phyloP scores from a whole-genome alignment of 2,329 filamentous ascomycete genomes.

The Zarea fungicola region DNA sequence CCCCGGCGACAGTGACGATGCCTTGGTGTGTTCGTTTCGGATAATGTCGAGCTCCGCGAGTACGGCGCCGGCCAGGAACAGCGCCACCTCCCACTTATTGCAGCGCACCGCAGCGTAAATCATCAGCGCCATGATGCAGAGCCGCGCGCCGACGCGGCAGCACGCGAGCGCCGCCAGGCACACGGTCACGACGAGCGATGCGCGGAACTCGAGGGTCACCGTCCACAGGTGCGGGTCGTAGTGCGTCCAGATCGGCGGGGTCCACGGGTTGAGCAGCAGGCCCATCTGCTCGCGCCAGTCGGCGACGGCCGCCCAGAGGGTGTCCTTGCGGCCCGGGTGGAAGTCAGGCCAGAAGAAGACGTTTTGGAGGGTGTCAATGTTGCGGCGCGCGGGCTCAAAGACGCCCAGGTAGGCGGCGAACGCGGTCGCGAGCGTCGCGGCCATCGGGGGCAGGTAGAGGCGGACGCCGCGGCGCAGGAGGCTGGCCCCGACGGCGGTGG shows the following conservation, averaged over 20 bases:
- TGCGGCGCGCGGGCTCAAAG: conserved; percentile 1
- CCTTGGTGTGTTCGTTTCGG: neutral
- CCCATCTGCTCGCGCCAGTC: neutral
- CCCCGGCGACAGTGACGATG: neutral
- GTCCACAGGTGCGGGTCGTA: conserved; percentile 13
- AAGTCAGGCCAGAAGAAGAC: conserved; percentile 6
- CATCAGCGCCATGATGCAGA: conserved; percentile 1
- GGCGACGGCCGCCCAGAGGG: neutral
- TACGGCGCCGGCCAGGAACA: conserved; percentile 3
- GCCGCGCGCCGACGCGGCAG: neutral
- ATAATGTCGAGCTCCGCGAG: conserved; percentile 6
- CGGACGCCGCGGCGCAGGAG: conserved; percentile 1
- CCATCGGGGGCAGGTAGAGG: neutral
- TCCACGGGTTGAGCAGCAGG: neutral
- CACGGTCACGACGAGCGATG: conserved; percentile 6
- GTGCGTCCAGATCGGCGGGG: conserved; percentile 1
- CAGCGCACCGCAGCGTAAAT: neutral
- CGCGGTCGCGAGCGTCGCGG: conserved; percentile 1
- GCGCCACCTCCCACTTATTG: conserved; percentile 7
- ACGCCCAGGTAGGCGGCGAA: neutral
- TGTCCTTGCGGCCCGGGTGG: neutral
- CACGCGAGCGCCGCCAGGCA: neutral
- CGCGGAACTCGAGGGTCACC: conserved; percentile 8
- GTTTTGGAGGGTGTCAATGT: neutral
- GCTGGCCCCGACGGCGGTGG: neutral